Evolutionary conservation across 495 filamentous ascomycete genomes (phyloP), one percentile per base, ranked within the genome.

Genomic region (Friedmanniomyces simplex): DNA sequence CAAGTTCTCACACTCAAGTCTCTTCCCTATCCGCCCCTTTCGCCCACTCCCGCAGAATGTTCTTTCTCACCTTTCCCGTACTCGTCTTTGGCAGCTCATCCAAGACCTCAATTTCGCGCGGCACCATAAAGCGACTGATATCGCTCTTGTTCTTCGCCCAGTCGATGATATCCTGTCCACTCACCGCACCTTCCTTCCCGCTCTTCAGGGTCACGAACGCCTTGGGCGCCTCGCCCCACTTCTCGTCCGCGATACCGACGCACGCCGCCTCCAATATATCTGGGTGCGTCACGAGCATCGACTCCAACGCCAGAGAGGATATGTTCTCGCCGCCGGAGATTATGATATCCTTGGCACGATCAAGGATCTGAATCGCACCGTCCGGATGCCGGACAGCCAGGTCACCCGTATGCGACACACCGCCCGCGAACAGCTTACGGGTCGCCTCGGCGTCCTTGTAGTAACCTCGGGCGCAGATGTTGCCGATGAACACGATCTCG

Each of bases 281-380:
- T 0, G 91, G 88, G 65, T 98, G 94, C 51, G 83, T 85, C 25
- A 82, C 86, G n/a, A 98, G 79, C 86, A 95, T 89, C 54, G 82
- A 79, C 73, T 98, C 93, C 6, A 98, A 80, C 0, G 91, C 88
- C 11, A 98, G 85, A 1, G 87, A 93, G 11, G 88, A 95, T 54
- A 98, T 97, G 66, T 98, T 98, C 69, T 98, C 93, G 54, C 93
- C 93, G 48, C 93, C 93, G 60, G 89, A 95, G 58, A 98, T 98
- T 50, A 98, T 97, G 46, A 98, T 96, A 68, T 98, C 93, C 73
- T 97, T 98, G 3, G 88, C 87, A 36, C 93, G 78, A 69, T 98
- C 93, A 59, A 94, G 75, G 61, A 98, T 96, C 74, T 96, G 88
- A 45, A 90, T 81, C 49, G 87, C 83, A 0, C 91, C 90, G 66